Evolutionary conservation across 495 filamentous ascomycete species (phyloP).

Genomic region (Peziza echinospora): DNA sequence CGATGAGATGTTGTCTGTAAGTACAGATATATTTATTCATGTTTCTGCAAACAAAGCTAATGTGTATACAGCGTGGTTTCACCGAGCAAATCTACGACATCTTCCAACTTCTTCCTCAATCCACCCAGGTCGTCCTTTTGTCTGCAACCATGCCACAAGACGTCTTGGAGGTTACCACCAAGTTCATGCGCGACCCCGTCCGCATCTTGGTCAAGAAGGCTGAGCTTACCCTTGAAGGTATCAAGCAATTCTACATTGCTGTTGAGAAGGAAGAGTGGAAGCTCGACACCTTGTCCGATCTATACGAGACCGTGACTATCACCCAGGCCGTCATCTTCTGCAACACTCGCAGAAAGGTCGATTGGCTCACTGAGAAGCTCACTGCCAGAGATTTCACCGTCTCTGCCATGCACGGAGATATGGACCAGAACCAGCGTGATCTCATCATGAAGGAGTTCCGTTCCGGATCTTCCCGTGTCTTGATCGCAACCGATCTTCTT

Average conservation of each 20-base stretch:
- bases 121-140: constrained; percentile 93
- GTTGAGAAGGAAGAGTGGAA: constrained; percentile 99
- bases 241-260: constrained; percentile 99
- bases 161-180: constrained; percentile 96
- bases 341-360: constrained; percentile 97
- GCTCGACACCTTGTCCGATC: constrained; percentile 96
- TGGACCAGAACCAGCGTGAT: constrained; percentile 94
- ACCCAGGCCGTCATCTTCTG: constrained; percentile 99
- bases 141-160: constrained; percentile 95
- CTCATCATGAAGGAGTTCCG: constrained; percentile 99
- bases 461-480: constrained; percentile 79
- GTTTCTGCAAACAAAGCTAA: neutral
- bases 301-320: constrained; percentile 97
- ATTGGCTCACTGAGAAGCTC: constrained; percentile 99
- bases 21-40: neutral
- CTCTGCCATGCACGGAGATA: constrained; percentile 95
- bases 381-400: constrained; percentile 95
- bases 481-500: constrained; percentile 97
- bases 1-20: constrained; percentile 43
- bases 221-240: constrained; percentile 89
- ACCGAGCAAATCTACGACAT: constrained; percentile 99
- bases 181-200: constrained; percentile 99
- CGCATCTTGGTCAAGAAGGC: constrained; percentile 99
- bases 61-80: constrained; percentile 68
- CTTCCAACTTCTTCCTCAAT: constrained; percentile 85